Evolutionary conservation across 495 filamentous ascomycete genomes (phyloP).

Genomic region (Penicillium malachiteum): DNA sequence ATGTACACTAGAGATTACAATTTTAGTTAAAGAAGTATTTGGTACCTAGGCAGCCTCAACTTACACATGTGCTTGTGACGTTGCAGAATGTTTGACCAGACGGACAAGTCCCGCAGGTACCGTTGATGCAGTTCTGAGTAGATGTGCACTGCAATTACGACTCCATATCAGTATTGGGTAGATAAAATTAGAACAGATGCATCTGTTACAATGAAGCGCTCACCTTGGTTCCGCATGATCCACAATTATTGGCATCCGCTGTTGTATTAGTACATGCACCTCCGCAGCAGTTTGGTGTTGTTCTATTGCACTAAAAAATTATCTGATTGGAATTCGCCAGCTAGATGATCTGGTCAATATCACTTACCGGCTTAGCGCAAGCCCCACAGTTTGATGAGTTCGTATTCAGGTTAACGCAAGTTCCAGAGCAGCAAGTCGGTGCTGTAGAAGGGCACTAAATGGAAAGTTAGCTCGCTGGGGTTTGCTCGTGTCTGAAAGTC

Average conservation of each 20-base stretch:
- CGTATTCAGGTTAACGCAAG: conserved; percentile 2
- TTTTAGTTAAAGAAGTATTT: no score
- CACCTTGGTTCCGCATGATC: conserved; percentile 1
- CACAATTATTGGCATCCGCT: conserved; percentile 1
- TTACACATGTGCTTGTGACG: conserved; percentile 1
- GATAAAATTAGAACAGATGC: no score
- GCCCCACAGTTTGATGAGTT: background rate
- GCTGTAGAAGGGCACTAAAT: background rate
- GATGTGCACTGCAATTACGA: background rate
- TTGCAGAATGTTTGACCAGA: background rate
- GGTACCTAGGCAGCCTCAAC: background rate
- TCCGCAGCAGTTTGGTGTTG: background rate
- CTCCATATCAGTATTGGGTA: no score
- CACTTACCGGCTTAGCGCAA: background rate
- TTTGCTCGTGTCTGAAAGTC: background rate
- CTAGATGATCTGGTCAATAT: background rate
- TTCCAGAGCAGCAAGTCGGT: conserved; percentile 1
- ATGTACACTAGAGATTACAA: background rate
- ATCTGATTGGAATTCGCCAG: background rate
- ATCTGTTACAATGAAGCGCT: background rate
- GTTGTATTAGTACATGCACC: conserved; percentile 2
- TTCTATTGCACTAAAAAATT: background rate
- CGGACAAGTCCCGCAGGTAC: background rate
- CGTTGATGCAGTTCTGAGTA: conserved; percentile 6
- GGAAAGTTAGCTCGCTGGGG: background rate